Conservation (phyloP, 345 rosid species). For the Crucihimalaya himalaica region DNA sequence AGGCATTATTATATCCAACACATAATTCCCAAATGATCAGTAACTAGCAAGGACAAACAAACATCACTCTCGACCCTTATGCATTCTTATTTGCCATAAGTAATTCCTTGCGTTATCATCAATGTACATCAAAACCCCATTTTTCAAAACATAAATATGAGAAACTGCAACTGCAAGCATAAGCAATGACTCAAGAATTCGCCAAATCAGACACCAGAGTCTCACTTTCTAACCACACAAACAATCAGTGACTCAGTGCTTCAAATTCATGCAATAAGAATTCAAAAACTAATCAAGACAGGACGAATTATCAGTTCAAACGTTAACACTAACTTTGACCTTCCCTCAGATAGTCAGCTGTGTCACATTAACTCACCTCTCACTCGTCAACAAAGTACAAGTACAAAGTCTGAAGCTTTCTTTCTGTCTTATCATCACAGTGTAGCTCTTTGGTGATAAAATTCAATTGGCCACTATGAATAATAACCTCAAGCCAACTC, state of each 20-base stretch:
- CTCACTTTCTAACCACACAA: conserved; percentile 7
- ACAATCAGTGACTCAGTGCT: neutral
- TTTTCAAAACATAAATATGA: neutral
- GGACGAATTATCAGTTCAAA: neutral
- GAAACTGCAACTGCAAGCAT: conserved; percentile 4
- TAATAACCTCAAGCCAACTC: conserved; percentile 3
- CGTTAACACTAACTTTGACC: conserved; percentile 12
- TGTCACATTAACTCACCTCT: too few species aligned
- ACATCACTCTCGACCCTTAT: neutral
- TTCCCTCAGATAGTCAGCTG: neutral
- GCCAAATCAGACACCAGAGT: neutral
- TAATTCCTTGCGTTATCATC: too few species aligned
- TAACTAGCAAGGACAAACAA: neutral
- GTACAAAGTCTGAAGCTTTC: conserved; percentile 6
- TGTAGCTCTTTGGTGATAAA: neutral
- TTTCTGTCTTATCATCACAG: conserved; percentile 14
- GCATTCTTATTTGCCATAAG: neutral
- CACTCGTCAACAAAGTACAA: neutral
- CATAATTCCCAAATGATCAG: neutral
- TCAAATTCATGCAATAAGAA: neutral
- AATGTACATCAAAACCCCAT: neutral
- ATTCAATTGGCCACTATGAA: neutral
- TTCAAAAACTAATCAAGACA: neutral
- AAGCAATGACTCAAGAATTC: neutral
- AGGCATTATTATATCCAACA: neutral